phyloP scores from a whole-genome alignment of 768 basidiomycete species.

The Mycena rebaudengoi region DNA sequence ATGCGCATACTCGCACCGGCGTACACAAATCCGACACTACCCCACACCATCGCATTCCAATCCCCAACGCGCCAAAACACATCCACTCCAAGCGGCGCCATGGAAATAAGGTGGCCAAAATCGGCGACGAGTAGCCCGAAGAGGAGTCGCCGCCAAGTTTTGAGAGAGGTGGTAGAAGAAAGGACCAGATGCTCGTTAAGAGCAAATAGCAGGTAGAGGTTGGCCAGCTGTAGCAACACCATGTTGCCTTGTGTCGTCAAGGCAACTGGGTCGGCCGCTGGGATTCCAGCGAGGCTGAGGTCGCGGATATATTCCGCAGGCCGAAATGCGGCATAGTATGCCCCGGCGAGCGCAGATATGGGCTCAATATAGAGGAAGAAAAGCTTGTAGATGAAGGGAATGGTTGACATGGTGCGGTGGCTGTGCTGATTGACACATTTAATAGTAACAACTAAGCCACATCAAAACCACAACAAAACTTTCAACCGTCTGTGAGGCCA shows the following conservation, averaged over 20 bases:
- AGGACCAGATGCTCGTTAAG: slow-evolving; percentile 60
- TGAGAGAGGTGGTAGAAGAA: slow-evolving; percentile 48
- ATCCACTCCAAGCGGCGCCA: slow-evolving; percentile 50
- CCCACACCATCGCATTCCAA: slow-evolving; percentile 65
- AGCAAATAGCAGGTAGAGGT: slow-evolving; percentile 60
- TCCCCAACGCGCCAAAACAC: slow-evolving; percentile 54
- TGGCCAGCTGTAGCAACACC: slow-evolving; percentile 56
- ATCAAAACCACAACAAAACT: too few relatives aligned
- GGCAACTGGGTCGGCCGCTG: slow-evolving; percentile 22
- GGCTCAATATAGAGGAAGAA: slow-evolving; percentile 64
- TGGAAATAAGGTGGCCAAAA: slow-evolving; percentile 56
- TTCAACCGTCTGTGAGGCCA: too few relatives aligned
- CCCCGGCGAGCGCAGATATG: slow-evolving; percentile 56
- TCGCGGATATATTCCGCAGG: slow-evolving; percentile 48
- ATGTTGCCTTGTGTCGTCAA: slow-evolving; percentile 44
- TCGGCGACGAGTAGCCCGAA: slow-evolving; percentile 56
- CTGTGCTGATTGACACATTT: too few relatives aligned
- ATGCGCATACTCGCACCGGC: slow-evolving; percentile 53
- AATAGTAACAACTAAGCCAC: too few relatives aligned
- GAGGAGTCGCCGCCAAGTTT: slow-evolving; percentile 53
- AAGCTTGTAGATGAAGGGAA: slow-evolving; percentile 44
- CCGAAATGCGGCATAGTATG: slow-evolving; percentile 54
- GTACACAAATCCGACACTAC: slow-evolving; percentile 63
- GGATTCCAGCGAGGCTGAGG: slow-evolving; percentile 32
- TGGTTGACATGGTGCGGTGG: slow-evolving; percentile 15